Conservation (phyloP, 2,329 filamentous ascomycete genomes). For the Xylariaceae sp. region DNA sequence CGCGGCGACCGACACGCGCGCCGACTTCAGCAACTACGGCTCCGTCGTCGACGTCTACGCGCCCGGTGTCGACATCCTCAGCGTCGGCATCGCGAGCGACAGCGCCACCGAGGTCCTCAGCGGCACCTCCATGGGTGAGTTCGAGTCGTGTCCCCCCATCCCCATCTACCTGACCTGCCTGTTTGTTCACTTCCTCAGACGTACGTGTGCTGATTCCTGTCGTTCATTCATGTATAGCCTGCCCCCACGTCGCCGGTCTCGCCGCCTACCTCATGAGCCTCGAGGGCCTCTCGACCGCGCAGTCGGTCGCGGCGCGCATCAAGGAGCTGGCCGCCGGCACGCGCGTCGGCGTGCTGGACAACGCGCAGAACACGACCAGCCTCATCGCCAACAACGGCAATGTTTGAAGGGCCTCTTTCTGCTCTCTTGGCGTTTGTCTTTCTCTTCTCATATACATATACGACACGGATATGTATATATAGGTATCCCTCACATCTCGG, state of each 20-base stretch:
- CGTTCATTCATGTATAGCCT: constrained; percentile 48
- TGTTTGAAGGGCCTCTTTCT: neutral
- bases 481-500: no score
- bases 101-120: constrained; percentile 37
- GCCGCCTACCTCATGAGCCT: constrained; percentile 59
- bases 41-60: constrained; percentile 45
- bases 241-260: constrained; percentile 60
- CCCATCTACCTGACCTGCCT: constrained; percentile 9
- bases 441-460: no score
- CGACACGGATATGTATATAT: no score
- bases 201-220: no score
- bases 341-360: constrained; percentile 36
- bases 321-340: constrained; percentile 43
- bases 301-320: constrained; percentile 39
- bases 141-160: no score
- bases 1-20: constrained; percentile 38
- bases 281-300: constrained; percentile 39
- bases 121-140: constrained; percentile 49
- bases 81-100: constrained; percentile 43
- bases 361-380: constrained; percentile 37
- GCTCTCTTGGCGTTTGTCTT: no score
- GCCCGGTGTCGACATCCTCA: constrained; percentile 46
- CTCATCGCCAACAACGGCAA: constrained; percentile 52
- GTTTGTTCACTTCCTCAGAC: no score
- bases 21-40: constrained; percentile 54